Percentiles rank a stretch among this genome's conserved stretches.
Conservation (phyloP, 1,284 basidiomycete genomes). For the Tremellales sp. region DNA sequence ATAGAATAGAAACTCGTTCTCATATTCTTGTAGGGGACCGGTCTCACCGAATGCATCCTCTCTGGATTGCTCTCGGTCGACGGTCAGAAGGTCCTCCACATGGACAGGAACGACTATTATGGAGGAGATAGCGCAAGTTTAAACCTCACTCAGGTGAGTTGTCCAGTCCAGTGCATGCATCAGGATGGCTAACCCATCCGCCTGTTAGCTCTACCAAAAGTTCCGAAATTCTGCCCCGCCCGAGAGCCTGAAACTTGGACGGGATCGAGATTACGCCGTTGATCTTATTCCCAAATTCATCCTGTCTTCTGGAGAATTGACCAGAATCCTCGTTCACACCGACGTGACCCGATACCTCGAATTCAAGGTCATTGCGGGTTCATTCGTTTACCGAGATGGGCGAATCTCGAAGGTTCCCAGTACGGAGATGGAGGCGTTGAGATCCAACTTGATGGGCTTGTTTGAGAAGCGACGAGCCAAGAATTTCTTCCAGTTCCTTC, state of each 20-base stretch:
- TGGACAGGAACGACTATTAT: conserved; percentile 99
- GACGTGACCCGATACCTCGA: conserved; percentile 99
- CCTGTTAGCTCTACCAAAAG: conserved; percentile 87
- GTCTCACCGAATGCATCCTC: conserved; percentile 96
- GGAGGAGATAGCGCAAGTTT: conserved; percentile 96
- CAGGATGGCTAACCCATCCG: neutral
- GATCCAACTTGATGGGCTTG: conserved; percentile 90
- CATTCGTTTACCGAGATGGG: conserved; percentile 95
- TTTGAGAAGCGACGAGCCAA: conserved; percentile 98
- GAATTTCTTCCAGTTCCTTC: conserved; percentile 98
- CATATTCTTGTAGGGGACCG: conserved; percentile 71
- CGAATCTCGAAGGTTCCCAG: conserved; percentile 97
- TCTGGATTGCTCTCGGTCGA: conserved; percentile 95
- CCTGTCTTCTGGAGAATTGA: conserved; percentile 96
- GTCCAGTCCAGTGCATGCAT: neutral
- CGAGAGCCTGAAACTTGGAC: conserved; percentile 64
- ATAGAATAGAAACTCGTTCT: neutral
- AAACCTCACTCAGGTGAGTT: conserved; percentile 87
- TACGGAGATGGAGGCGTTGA: conserved; percentile 96
- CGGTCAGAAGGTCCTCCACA: conserved; percentile 99
- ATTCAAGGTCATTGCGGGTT: conserved; percentile 99
- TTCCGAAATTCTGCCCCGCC: conserved; percentile 66
- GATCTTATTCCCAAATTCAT: conserved; percentile 96
- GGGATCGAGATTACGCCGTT: conserved; percentile 92
- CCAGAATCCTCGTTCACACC: conserved; percentile 97